phyloP scores from a whole-genome alignment of 768 basidiomycete species.

The Leccinum olivaceopallidum region DNA sequence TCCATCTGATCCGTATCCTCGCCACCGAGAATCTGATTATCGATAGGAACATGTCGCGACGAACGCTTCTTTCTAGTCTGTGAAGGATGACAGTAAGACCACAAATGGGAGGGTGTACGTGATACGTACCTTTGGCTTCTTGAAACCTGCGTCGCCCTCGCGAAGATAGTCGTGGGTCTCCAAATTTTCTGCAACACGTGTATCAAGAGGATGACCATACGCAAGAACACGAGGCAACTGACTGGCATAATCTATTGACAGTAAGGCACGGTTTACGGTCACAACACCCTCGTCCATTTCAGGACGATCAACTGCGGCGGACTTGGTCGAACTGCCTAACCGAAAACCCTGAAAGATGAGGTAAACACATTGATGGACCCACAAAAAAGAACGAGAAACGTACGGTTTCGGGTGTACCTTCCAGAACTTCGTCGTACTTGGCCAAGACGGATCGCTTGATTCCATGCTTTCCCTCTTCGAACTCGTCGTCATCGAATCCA shows the following conservation, averaged over 20 bases:
- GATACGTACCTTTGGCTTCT: slow-evolving; percentile 78
- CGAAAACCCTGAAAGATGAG: slow-evolving; percentile 70
- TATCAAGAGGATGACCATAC: slow-evolving; percentile 16
- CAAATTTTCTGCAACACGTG: slow-evolving; percentile 64
- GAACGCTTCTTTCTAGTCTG: slow-evolving; percentile 94
- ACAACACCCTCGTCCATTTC: slow-evolving; percentile 51
- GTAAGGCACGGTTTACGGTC: slow-evolving; percentile 73
- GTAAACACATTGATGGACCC: neutral
- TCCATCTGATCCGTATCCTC: slow-evolving; percentile 56
- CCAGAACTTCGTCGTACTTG: slow-evolving; percentile 90
- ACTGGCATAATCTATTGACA: slow-evolving; percentile 92
- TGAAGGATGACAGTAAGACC: neutral
- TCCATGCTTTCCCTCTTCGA: slow-evolving; percentile 68
- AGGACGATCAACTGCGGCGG: slow-evolving; percentile 37
- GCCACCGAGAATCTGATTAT: slow-evolving; percentile 37
- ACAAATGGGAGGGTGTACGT: neutral
- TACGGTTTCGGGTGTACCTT: slow-evolving; percentile 71
- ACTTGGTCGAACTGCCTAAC: slow-evolving; percentile 63
- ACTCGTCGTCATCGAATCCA: slow-evolving; percentile 97
- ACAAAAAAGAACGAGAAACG: slow-evolving; percentile 22
- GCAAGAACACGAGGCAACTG: slow-evolving; percentile 33
- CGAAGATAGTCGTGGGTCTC: slow-evolving; percentile 83
- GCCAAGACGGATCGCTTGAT: slow-evolving; percentile 80
- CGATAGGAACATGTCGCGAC: slow-evolving; percentile 54
- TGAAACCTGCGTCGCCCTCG: slow-evolving; percentile 93